These are phyloP conservation scores for Ophiostoma piceae DNA, from an alignment of 2,329 filamentous ascomycete species.

Conservation along the genomic window DNA sequence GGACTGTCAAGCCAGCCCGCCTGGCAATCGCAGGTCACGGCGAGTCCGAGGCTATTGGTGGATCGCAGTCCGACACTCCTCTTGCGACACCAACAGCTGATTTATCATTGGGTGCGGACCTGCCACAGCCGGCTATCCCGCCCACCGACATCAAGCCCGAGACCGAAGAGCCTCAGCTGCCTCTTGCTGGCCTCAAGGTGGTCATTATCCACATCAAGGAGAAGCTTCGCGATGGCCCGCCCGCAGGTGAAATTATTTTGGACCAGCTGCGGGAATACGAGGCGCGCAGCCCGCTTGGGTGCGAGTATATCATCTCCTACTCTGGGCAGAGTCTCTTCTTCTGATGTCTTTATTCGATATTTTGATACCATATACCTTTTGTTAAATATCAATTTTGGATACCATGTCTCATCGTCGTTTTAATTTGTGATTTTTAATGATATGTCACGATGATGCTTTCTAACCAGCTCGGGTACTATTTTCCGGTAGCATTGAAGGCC, in stretches of 20 bases:
- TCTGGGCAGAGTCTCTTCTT: constrained; percentile 57
- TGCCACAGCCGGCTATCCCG: not conserved
- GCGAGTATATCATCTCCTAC: constrained; percentile 68
- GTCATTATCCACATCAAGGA: constrained; percentile 96
- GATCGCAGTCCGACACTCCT: constrained; percentile 33
- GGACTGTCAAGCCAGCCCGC: constrained; percentile 37
- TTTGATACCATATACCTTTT: not conserved
- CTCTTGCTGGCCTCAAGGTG: constrained; percentile 68
- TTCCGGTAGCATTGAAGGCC: not conserved
- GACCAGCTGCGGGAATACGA: constrained; percentile 64
- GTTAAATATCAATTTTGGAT: not conserved
- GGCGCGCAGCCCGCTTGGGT: constrained; percentile 61
- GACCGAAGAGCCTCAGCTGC: constrained; percentile 32
- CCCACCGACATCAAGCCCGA: no score
- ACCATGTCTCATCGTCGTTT: not conserved
- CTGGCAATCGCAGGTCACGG: constrained; percentile 23
- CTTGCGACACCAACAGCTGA: constrained; percentile 46
- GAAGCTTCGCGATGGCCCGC: constrained; percentile 64
- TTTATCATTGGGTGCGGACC: constrained; percentile 29
- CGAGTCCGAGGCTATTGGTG: constrained; percentile 9
- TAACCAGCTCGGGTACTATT: not conserved
- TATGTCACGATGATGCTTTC: not conserved
- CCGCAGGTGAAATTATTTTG: constrained; percentile 62
- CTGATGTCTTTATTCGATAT: constrained; percentile 31
- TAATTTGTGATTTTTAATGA: not conserved